Base-by-base conservation (phyloP, 225 moss, liverwort and hornwort species). In the Marchantia paleacea region DNA sequence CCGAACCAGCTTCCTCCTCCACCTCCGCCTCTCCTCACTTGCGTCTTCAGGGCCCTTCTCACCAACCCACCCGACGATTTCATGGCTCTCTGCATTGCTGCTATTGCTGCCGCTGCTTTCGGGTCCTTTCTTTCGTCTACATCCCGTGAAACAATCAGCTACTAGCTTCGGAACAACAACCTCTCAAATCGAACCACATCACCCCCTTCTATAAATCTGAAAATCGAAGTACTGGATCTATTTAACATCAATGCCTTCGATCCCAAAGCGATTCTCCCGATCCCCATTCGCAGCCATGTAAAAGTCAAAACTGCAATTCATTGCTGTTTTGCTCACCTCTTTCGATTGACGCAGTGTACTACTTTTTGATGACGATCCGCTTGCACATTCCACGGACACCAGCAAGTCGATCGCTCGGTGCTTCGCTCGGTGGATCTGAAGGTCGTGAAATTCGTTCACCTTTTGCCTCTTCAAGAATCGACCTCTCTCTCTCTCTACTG, bases 1-100 rank as follows among this genome's bases (percentile, higher is more conserved):
- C 88, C 91, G 12, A 82, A 95, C 92, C 91, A 95, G 47, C 91
- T 89, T 5, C 89, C 94, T 11, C 91, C 89, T 48, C 84, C 87
- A 52, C 73, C 80, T 64, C 78, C 67, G 6, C 65, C 50, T 31
- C 65, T 78, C 39, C 77, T 78, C 26, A 78, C 78, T 64, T 78
- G 78, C 13, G 51, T 78, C 39, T 67, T 67, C 51, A 78, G n/a
- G 14, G 78, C 67, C 51, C 67, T 78, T 47, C 78, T 65, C 65
- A 66, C 78, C 65, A 67, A 24, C 48, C 78, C 78, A 64, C 78
- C 52, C 25, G 78, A 63, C 28, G 78, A 78, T 65, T 24, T 67
- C 78, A 78, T 64, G 26, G 48, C 65, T 52, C 66, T 78, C 51
- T 26, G 64, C 78, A 78, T 78, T 51, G 78, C 78, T 75, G 52